These are phyloP conservation scores for Macrolepiota albuminosa DNA, from an alignment of 768 basidiomycete species.

Conservation along the genomic window DNA sequence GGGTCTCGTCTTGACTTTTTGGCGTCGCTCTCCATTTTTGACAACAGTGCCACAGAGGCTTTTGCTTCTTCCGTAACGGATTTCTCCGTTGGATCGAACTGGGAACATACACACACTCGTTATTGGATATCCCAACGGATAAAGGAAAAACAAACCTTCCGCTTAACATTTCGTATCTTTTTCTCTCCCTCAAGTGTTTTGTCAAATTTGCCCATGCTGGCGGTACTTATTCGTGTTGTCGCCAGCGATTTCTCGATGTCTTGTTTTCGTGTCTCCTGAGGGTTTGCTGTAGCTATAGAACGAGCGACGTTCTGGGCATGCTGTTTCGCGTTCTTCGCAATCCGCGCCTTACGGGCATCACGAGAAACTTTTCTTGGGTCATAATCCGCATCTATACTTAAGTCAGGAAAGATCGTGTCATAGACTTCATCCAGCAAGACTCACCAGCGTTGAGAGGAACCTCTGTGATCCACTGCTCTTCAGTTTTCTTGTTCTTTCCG, in stretches of 20 bases:
- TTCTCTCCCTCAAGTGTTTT: constrained; percentile 88
- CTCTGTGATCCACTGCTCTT: constrained; percentile 90
- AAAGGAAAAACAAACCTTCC: constrained; percentile 62
- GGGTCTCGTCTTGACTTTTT: constrained; percentile 55
- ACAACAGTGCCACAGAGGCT: constrained; percentile 67
- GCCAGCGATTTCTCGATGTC: constrained; percentile 77
- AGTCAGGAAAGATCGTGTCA: background rate
- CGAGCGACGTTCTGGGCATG: constrained; percentile 67
- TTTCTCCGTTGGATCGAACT: constrained; percentile 85
- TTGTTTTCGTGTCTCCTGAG: constrained; percentile 51
- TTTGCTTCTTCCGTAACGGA: constrained; percentile 65
- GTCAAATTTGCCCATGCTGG: constrained; percentile 95
- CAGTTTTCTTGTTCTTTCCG: constrained; percentile 83
- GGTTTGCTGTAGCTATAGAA: constrained; percentile 29
- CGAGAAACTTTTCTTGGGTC: constrained; percentile 77
- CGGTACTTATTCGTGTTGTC: constrained; percentile 77
- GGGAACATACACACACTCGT: background rate
- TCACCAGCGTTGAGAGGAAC: constrained; percentile 83
- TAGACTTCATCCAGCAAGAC: background rate
- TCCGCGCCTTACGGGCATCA: constrained; percentile 73
- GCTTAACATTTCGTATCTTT: constrained; percentile 81
- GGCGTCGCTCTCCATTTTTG: constrained; percentile 66
- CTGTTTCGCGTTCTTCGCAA: constrained; percentile 83
- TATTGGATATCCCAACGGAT: background rate
- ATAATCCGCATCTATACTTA: constrained; percentile 58